phyloP scores from a whole-genome alignment of 768 basidiomycete genomes.

The Galerina sulciceps region DNA sequence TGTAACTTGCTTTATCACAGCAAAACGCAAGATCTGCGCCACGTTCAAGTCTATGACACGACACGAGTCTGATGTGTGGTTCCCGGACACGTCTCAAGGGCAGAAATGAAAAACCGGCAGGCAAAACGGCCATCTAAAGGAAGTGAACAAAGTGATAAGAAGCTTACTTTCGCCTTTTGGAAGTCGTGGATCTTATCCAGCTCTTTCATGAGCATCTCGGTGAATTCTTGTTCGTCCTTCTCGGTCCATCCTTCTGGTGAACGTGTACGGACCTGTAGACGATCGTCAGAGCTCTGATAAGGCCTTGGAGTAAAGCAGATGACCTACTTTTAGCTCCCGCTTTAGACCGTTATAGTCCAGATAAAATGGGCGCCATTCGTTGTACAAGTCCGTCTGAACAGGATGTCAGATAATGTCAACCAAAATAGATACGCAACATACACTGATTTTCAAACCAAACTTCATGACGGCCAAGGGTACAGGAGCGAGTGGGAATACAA shows the following conservation, averaged over 20 bases:
- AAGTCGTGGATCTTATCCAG: conserved; percentile 95
- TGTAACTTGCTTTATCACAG: too few relatives aligned
- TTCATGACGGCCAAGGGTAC: conserved; percentile 55
- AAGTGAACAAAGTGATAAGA: not conserved
- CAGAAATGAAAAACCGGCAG: not conserved
- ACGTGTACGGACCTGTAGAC: conserved; percentile 19
- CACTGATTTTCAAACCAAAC: conserved; percentile 80
- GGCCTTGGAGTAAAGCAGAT: not conserved
- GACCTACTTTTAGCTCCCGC: conserved; percentile 80
- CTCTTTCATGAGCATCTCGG: conserved; percentile 77
- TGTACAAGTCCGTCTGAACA: conserved; percentile 76
- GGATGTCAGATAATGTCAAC: not conserved
- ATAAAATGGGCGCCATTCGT: conserved; percentile 91
- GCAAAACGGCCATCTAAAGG: not conserved
- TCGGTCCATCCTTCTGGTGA: conserved; percentile 60
- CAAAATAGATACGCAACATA: conserved; percentile 30
- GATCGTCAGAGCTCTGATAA: not conserved
- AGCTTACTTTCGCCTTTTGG: conserved; percentile 80
- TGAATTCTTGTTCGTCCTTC: conserved; percentile 84
- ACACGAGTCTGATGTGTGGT: too few relatives aligned
- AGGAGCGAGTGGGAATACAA: not conserved
- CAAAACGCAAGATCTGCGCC: too few relatives aligned
- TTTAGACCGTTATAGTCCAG: conserved; percentile 90
- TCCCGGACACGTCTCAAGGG: too few relatives aligned
- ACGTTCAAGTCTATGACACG: too few relatives aligned